Percentiles rank a stretch among this genome's conserved stretches.
Conservation (phyloP, 441 rosid species). For the Flueggea neowawraea region DNA sequence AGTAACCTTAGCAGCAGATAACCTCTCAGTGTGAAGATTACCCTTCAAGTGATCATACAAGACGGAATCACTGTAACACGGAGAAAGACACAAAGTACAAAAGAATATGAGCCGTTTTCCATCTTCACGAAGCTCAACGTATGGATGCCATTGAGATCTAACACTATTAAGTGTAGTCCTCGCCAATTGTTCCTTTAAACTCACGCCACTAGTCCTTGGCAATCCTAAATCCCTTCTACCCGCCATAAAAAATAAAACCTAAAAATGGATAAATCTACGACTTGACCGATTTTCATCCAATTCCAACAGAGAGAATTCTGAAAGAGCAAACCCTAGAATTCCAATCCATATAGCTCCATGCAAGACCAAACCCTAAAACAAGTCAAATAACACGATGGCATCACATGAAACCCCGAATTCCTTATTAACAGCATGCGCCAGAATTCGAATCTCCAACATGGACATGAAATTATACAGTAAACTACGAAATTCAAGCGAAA, state of each 20-base stretch:
- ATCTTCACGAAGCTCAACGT: conserved; percentile 77
- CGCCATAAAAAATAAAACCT: conserved; percentile 36
- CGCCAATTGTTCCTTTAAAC: conserved; percentile 63
- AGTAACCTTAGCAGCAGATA: conserved; percentile 67
- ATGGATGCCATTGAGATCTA: conserved; percentile 70
- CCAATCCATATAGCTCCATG: not conserved
- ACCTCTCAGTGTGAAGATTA: conserved; percentile 66
- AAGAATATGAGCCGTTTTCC: conserved; percentile 74
- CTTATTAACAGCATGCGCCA: not conserved
- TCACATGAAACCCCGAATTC: not conserved
- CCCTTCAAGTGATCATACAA: conserved; percentile 83
- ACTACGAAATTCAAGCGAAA: not conserved
- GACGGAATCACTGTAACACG: conserved; percentile 69
- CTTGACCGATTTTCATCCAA: not conserved
- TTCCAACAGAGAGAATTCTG: not conserved
- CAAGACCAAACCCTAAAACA: not conserved
- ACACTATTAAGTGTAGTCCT: conserved; percentile 58
- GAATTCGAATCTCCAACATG: not conserved
- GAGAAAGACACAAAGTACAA: conserved; percentile 84
- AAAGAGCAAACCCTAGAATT: not conserved
- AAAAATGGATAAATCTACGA: not conserved
- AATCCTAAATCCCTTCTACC: conserved; percentile 56
- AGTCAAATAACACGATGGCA: not conserved
- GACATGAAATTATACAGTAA: not conserved
- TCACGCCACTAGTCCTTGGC: conserved; percentile 36